A percentile compares a stretch with the other conserved stretches of the same genome.
These are phyloP conservation scores for Theileria parva DNA, from an alignment of 169 alveolate species.

Conservation along the genomic window DNA sequence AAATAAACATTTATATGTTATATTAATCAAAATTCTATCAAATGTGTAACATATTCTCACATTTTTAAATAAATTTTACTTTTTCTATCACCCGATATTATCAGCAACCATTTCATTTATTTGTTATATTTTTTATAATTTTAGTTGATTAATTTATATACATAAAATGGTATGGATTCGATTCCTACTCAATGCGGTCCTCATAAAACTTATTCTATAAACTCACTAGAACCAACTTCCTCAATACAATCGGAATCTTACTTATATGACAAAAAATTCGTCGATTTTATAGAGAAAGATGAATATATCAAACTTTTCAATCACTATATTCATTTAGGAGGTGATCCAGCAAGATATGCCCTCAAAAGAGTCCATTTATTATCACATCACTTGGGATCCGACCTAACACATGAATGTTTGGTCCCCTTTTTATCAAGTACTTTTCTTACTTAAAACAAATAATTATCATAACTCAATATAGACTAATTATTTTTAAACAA, in stretches of 20 bases:
- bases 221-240: slow-evolving; percentile 1
- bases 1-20: not conserved
- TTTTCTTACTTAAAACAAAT: not conserved
- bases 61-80: not conserved
- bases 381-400: slow-evolving; percentile 59
- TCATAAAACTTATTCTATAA: not conserved
- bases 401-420: slow-evolving; percentile 27
- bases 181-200: not conserved
- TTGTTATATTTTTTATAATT: not conserved
- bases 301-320: slow-evolving; percentile 47
- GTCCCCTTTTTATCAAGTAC: slow-evolving; percentile 60
- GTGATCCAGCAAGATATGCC: slow-evolving; percentile 43
- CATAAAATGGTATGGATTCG: slow-evolving; percentile 31
- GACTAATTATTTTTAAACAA: not conserved
- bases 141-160: not conserved
- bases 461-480: not conserved
- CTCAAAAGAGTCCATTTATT: slow-evolving; percentile 56
- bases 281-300: slow-evolving; percentile 1
- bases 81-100: slow-evolving; percentile 2
- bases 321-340: slow-evolving; percentile 18
- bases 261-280: not conserved
- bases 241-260: slow-evolving; percentile 1
- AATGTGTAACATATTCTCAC: not conserved
- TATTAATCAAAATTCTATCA: not conserved
- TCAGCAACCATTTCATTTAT: not conserved